Base-by-base conservation (phyloP, 768 basidiomycete genomes). In the Agaricus bisporus region DNA sequence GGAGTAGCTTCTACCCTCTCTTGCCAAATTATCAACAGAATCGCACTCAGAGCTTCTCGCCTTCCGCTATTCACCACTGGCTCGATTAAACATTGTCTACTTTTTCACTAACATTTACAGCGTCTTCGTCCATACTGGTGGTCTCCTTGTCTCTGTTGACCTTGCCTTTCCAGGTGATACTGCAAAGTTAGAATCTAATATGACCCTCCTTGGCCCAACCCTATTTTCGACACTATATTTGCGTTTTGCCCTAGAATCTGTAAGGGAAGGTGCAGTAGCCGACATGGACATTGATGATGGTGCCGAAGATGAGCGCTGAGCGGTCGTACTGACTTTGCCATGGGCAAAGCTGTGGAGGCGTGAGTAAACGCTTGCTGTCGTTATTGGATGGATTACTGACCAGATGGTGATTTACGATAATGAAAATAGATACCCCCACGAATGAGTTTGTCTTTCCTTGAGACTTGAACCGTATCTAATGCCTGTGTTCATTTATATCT, bases 321-420 rank as follows among this genome's bases (percentile, higher is more conserved):
- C 1, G 68, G 11, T 59, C 73, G 25, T 80, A 80, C 56, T 80
- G 78, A 61, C 73, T 77, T 68, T 80, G 78, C 53, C 75, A 74
- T 59, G 76, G 74, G 58, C 71, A 69, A 55, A 77, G 73, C 57
- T 77, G 73, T 56, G 76, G 74, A 43, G 76, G 85, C 56, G 78
- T 79, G 54, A 48, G 72, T 57, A 5, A 38, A 28, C 26, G 8
- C 8, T 22, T 22, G 22, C 22, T 51, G 9, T 4, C 14, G 32
- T 11, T 38, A 4, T 4, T 7, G 22, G 8, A 41, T 18, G 39
- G 28, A 11, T 25, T 56, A 36, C 47, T 48, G 3, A 55, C 11
- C 32, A 79, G 80, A 87, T 87, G 85, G 83, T 87, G 61, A 84
- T 79, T 4, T 87, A 84, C 61, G 85, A 87, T 62, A 82, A 83